A percentile compares a stretch with the other conserved stretches of the same genome.
These are phyloP conservation scores for Cladosporium sp. DNA, from an alignment of 2,329 filamentous ascomycete species.

Conservation along the genomic window DNA sequence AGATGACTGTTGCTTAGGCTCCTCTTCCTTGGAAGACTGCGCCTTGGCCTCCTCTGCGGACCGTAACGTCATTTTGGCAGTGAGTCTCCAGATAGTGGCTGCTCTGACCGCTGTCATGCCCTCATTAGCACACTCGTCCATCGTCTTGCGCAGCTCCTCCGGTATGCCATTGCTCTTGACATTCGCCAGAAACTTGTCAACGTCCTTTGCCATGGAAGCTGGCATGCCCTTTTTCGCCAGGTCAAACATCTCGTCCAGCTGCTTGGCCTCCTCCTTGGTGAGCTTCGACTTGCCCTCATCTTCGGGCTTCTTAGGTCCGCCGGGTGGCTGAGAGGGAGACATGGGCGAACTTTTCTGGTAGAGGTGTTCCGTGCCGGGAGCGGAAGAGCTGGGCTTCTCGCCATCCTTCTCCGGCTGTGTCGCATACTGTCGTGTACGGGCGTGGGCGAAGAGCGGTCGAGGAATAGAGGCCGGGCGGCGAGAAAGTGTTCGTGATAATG, in stretches of 20 bases:
- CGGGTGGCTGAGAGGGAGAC: conserved; percentile 29
- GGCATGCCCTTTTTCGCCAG: conserved; percentile 57
- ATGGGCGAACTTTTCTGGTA: conserved; percentile 40
- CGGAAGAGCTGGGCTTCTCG: conserved; percentile 30
- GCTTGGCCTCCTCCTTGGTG: conserved; percentile 52
- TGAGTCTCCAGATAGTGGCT: conserved; percentile 56
- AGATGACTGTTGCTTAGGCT: conserved; percentile 39
- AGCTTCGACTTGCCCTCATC: conserved; percentile 42
- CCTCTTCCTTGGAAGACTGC: conserved; percentile 20
- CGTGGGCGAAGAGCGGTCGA: conserved; percentile 40
- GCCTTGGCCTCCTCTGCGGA: conserved; percentile 38
- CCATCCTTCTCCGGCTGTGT: conserved; percentile 30
- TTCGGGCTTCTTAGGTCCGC: conserved; percentile 34
- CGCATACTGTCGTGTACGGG: conserved; percentile 40
- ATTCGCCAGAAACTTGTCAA: conserved; percentile 57
- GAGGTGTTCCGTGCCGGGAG: conserved; percentile 43
- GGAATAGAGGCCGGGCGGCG: conserved; percentile 36
- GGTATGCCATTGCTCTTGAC: conserved; percentile 68
- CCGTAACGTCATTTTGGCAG: conserved; percentile 53
- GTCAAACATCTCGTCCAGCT: conserved; percentile 53
- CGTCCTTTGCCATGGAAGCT: conserved; percentile 53
- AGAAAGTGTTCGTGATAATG: conserved; percentile 31
- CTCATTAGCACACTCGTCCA: conserved; percentile 50
- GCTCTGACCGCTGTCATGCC: conserved; percentile 57
- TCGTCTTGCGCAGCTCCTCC: conserved; percentile 59